Conservation (phyloP, 805 yeast species). For the Clavispora asparagi region DNA sequence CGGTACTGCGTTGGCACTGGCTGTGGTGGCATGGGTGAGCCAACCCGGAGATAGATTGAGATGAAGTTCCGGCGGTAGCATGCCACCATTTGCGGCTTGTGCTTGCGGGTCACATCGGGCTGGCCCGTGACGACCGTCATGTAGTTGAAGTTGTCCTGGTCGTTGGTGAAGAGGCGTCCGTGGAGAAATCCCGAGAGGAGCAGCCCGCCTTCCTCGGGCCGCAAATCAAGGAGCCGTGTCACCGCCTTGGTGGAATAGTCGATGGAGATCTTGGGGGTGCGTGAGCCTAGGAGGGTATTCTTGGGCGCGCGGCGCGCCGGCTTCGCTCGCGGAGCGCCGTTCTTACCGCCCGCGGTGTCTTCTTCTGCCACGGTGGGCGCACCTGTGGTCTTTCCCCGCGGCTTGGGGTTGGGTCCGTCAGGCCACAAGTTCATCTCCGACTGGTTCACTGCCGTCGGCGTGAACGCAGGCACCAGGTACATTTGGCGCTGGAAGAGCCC, state of each 20-base stretch:
- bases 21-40: conserved; percentile 1
- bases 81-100: conserved; percentile 35
- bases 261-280: conserved; percentile 6
- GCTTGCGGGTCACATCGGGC: conserved; percentile 4
- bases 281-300: neutral
- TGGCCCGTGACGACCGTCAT: conserved; percentile 7
- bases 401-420: neutral
- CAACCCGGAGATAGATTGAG: conserved; percentile 21
- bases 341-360: neutral
- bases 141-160: conserved; percentile 34
- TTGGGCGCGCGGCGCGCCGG: neutral
- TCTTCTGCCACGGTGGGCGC: too few species aligned
- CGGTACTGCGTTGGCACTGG: conserved; percentile 22
- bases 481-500: conserved; percentile 33
- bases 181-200: conserved; percentile 30
- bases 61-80: conserved; percentile 43
- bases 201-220: neutral
- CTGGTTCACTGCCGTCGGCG: neutral
- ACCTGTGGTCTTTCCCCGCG: neutral
- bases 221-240: conserved; percentile 11
- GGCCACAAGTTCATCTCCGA: neutral
- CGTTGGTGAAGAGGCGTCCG: conserved; percentile 40
- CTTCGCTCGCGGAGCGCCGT: neutral
- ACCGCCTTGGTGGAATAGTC: conserved; percentile 8
- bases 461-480: conserved; percentile 3